Base-by-base conservation (phyloP, 495 filamentous ascomycete genomes). In the Penicillium parvum region DNA sequence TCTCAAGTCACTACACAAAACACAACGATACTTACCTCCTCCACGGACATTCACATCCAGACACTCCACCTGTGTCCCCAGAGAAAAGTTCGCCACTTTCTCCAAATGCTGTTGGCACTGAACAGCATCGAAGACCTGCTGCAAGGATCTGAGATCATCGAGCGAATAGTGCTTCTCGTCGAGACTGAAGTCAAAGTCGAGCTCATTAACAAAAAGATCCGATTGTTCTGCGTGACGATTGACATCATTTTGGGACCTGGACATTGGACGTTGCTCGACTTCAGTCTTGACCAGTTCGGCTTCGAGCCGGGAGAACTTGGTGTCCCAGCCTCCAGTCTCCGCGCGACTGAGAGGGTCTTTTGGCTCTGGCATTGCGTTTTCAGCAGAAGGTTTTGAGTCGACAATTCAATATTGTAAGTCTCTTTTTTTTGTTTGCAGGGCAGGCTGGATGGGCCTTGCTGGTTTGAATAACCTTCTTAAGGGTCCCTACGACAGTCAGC, bases 71-170 rank as follows among this genome's bases (percentile, higher is more conserved):
- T 21, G n/a, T 5, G 39, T 43, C 12, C n/a, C 39, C 3, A 15
- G n/a, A 6, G 46, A 42, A 15, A 49, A 49, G 17, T 49, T 49
- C 7, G 32, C 11, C 6, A 10, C 8, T 17, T 39, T 49, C 20
- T 35, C 7, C 11, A 49, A 23, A 38, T 49, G 32, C 5, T 37
- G 18, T 16, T 49, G 27, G 27, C 30, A 49, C 19, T 49, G 46
- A 5, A 49, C 46, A 11, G 39, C 32, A 27, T 49, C 40, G 10
- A 49, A 49, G 10, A 49, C 46, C 20, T 49, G 46, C n/a, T 49
- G 46, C 21, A 49, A 39, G 7, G 46, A 49, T 11, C 17, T 30
- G 20, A 49, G 46, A 39, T 43, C 22, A 18, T 32, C 27, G 14
- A 49, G 27, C 2, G 46, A 39, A 12, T 49, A 49, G 14, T 49